These are phyloP conservation scores for Dothidotthia symphoricarpi DNA, from an alignment of 2,329 filamentous ascomycete genomes.

Conservation along the genomic window DNA sequence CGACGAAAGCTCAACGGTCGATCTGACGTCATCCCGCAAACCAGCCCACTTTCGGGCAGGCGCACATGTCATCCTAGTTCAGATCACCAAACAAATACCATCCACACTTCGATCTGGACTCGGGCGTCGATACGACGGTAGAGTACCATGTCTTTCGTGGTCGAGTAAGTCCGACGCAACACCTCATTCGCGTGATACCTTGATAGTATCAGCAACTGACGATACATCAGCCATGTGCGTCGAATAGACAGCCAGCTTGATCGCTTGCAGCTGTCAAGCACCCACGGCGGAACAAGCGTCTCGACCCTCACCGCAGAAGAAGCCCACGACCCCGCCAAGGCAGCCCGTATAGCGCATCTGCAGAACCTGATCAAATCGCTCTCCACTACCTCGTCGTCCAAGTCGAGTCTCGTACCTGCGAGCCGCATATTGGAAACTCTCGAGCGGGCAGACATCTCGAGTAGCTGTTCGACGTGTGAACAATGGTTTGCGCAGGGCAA, in stretches of 20 bases:
- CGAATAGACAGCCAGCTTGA: constrained; percentile 59
- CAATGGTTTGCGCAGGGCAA: constrained; percentile 38
- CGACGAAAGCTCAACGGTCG: no score
- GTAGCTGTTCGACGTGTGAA: constrained; percentile 39
- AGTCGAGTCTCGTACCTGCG: constrained; percentile 59
- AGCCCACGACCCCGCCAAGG: constrained; percentile 40
- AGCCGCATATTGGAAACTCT: constrained; percentile 61
- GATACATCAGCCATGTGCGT: constrained; percentile 52
- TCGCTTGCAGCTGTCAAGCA: constrained; percentile 51
- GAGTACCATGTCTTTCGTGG: constrained; percentile 44
- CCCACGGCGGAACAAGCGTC: constrained; percentile 28
- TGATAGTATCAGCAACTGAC: constrained; percentile 6
- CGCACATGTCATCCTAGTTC: constrained; percentile 5
- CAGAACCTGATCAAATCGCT: constrained; percentile 68
- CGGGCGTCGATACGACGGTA: constrained; percentile 18
- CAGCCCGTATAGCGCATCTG: constrained; percentile 57
- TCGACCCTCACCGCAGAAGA: constrained; percentile 34
- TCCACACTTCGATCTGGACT: background rate
- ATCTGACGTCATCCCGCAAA: constrained; percentile 3
- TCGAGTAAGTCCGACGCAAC: constrained; percentile 34
- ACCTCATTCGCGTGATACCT: background rate
- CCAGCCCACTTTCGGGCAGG: background rate
- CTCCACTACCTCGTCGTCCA: constrained; percentile 66
- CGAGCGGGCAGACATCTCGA: constrained; percentile 58
- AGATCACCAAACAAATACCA: constrained; percentile 1